phyloP scores from a whole-genome alignment of 345 rosid species.

The Aegle marmelos region DNA sequence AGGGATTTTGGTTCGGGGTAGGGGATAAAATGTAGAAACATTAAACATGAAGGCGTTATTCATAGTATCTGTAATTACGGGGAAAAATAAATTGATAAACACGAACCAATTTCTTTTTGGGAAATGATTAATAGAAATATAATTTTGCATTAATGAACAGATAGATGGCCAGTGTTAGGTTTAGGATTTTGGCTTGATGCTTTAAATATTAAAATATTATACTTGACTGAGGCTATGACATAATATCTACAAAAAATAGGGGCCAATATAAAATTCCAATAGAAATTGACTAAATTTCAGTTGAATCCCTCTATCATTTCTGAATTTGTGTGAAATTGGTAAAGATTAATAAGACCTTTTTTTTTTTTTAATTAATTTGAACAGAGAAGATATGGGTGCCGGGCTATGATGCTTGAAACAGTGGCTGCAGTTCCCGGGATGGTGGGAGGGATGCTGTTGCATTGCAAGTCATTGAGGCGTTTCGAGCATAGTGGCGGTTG shows the following conservation, averaged over 20 bases:
- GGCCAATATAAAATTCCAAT: background rate
- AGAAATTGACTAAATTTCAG: background rate
- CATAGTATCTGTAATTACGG: background rate
- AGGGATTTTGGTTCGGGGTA: too few relatives aligned
- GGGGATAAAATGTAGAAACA: background rate
- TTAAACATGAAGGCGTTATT: background rate
- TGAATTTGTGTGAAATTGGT: background rate
- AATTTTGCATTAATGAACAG: too few relatives aligned
- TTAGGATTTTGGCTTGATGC: too few relatives aligned
- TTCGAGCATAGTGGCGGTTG: constrained; percentile 87
- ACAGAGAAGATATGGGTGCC: constrained; percentile 68
- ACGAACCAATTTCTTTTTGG: too few relatives aligned
- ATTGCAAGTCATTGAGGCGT: constrained; percentile 64
- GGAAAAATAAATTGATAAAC: too few relatives aligned
- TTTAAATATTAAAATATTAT: too few relatives aligned
- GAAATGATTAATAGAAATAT: too few relatives aligned
- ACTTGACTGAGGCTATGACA: too few relatives aligned
- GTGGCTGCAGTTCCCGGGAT: constrained; percentile 87
- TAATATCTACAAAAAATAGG: background rate
- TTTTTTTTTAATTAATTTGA: too few relatives aligned
- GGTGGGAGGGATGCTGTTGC: constrained; percentile 78
- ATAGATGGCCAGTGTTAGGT: too few relatives aligned
- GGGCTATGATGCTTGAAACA: constrained; percentile 90
- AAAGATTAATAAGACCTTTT: too few relatives aligned
- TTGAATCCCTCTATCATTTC: background rate